phyloP scores from a whole-genome alignment of 75 land plant genomes.

The Ceratopteris richardii region DNA sequence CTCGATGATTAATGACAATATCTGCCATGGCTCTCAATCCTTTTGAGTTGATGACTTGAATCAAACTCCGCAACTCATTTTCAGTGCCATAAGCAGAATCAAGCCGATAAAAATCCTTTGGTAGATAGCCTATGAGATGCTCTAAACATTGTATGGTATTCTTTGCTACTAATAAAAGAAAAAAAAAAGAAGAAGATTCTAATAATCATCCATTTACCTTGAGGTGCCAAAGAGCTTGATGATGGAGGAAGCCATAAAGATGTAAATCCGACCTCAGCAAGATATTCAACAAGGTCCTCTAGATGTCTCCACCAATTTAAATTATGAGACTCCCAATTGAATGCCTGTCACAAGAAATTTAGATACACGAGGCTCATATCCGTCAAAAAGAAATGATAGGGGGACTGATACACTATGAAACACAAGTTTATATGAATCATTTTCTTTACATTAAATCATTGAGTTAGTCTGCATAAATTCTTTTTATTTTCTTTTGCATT shows the following conservation, averaged over 20 bases:
- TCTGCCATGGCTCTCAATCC: constrained; percentile 80
- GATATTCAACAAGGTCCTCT: constrained; percentile 44
- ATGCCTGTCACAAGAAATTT: too few relatives aligned
- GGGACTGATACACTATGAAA: too few relatives aligned
- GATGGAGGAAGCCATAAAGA: constrained; percentile 80
- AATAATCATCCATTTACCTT: constrained; percentile 35
- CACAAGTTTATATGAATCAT: too few relatives aligned
- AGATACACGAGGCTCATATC: too few relatives aligned
- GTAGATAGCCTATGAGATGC: constrained; percentile 79
- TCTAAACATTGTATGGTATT: too few relatives aligned
- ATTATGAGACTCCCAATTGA: constrained; percentile 87
- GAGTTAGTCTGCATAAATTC: too few relatives aligned
- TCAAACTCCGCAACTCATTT: constrained; percentile 40
- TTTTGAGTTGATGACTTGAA: constrained; percentile 39
- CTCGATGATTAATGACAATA: constrained; percentile 83
- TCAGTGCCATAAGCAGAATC: constrained; percentile 75
- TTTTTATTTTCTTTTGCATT: too few relatives aligned
- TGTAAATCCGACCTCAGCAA: constrained; percentile 74
- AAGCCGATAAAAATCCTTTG: constrained; percentile 72
- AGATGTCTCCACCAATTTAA: constrained; percentile 68
- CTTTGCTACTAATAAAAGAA: too few relatives aligned
- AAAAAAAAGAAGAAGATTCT: too few relatives aligned
- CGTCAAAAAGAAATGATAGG: too few relatives aligned
- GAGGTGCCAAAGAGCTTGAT: constrained; percentile 55
- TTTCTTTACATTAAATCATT: too few relatives aligned